Conservation (phyloP, 1,284 basidiomycete species). For the Sanghuangporus sanghuang region DNA sequence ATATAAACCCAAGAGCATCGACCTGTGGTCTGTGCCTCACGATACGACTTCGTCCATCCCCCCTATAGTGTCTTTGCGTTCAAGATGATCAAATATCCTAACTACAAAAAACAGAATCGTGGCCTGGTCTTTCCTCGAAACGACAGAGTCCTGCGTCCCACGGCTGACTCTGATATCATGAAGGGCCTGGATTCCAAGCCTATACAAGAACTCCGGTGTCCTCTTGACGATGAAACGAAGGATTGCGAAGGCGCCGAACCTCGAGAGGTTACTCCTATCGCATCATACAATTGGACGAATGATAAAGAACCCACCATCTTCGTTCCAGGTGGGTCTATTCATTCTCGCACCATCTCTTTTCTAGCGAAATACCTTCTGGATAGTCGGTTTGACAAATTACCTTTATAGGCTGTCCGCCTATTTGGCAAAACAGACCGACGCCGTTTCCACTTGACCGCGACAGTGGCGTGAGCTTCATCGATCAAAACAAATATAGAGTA, state of each 20-base stretch:
- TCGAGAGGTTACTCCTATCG: slow-evolving; percentile 24
- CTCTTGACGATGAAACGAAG: neutral
- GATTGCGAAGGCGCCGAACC: slow-evolving; percentile 19
- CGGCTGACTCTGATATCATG: slow-evolving; percentile 1
- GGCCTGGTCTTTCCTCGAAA: neutral
- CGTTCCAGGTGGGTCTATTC: slow-evolving; percentile 25
- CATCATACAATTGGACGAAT: slow-evolving; percentile 33
- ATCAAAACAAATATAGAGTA: slow-evolving; percentile 30
- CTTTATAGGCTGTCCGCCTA: slow-evolving; percentile 22
- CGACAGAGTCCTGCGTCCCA: neutral
- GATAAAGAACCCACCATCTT: slow-evolving; percentile 26
- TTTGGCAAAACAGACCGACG: slow-evolving; percentile 26
- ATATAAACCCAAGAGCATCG: no score
- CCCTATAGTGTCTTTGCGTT: neutral
- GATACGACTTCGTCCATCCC: no score
- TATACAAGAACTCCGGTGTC: neutral
- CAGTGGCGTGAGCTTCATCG: slow-evolving; percentile 24
- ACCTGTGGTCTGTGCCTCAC: no score
- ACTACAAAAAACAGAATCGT: neutral
- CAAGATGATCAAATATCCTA: neutral
- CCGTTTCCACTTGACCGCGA: slow-evolving; percentile 25
- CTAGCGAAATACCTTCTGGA: neutral
- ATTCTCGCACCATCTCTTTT: neutral
- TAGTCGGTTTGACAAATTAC: no score
- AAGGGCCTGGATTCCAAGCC: neutral